Percentiles rank a stretch among this genome's conserved stretches.
Conservation (phyloP, 1,284 basidiomycete genomes). For the Fomitopsis pinicola region DNA sequence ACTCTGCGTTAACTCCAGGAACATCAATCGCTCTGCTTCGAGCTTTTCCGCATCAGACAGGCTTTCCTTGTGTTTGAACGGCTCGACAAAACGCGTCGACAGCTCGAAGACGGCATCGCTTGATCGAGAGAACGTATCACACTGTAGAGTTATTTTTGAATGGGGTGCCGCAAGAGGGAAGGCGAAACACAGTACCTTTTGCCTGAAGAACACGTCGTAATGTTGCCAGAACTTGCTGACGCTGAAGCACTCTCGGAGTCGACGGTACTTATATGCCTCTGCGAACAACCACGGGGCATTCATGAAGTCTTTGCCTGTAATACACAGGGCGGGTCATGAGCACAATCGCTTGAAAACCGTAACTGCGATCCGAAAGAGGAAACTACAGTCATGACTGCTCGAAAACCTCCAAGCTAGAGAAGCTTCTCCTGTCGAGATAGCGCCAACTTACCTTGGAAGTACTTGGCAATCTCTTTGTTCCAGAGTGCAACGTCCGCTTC, state of each 20-base stretch:
- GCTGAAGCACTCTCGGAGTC: conserved; percentile 94
- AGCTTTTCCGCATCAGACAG: conserved; percentile 54
- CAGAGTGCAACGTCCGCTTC: conserved; percentile 94
- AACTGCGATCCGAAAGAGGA: background rate
- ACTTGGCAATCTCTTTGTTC: conserved; percentile 96
- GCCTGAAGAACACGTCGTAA: conserved; percentile 90
- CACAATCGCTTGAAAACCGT: background rate
- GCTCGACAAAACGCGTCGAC: conserved; percentile 88
- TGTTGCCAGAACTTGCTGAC: conserved; percentile 88
- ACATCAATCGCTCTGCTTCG: conserved; percentile 86
- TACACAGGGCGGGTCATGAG: background rate
- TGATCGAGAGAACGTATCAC: conserved; percentile 95
- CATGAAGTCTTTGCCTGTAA: conserved; percentile 89
- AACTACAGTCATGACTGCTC: background rate
- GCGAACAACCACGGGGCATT: conserved; percentile 95
- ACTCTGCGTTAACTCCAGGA: conserved; percentile 89
- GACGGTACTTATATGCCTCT: conserved; percentile 97
- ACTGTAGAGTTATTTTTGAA: conserved; percentile 38
- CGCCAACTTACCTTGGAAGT: conserved; percentile 70
- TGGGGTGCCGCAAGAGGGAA: background rate
- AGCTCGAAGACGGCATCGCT: conserved; percentile 93
- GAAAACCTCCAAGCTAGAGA: background rate
- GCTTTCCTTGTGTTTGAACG: conserved; percentile 62
- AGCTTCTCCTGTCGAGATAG: background rate
- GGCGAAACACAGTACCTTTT: conserved; percentile 52